phyloP scores from a whole-genome alignment of 257 asterid genomes.

The Ligustrum vulgare region DNA sequence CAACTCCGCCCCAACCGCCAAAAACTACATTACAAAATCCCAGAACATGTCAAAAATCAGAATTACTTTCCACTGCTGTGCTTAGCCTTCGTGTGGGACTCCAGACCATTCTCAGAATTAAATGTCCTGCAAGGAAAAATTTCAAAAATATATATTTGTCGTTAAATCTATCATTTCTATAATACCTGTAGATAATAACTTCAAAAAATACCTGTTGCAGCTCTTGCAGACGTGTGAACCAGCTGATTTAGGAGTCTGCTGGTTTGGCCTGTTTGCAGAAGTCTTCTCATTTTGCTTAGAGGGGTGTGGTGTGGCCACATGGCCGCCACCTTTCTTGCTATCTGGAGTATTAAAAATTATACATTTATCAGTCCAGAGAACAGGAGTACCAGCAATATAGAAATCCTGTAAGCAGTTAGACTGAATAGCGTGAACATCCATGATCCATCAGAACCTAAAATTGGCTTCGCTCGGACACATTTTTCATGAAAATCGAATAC shows the following conservation, averaged over 20 bases:
- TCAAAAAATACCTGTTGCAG: conserved; percentile 51
- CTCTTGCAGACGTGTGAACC: conserved; percentile 55
- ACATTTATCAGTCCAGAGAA: neutral
- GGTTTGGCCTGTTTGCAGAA: conserved; percentile 56
- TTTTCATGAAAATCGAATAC: neutral
- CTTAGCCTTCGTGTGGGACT: neutral
- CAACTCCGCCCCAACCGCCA: neutral
- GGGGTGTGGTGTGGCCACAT: conserved; percentile 94
- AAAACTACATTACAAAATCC: neutral
- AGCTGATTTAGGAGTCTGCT: conserved; percentile 59
- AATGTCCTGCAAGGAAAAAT: conserved; percentile 40
- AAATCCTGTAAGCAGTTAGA: neutral
- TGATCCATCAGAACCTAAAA: neutral
- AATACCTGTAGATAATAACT: neutral
- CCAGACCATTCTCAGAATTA: neutral
- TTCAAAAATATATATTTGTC: too few relatives aligned
- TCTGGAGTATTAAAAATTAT: conserved; percentile 35
- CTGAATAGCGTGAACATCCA: neutral
- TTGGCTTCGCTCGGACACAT: neutral
- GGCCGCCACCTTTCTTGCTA: conserved; percentile 68
- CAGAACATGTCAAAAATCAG: neutral
- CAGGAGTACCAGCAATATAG: neutral
- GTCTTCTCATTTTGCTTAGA: conserved; percentile 70
- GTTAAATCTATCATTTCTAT: neutral
- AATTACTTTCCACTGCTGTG: neutral